A percentile compares a stretch with the other conserved stretches of the same genome.
Conservation (phyloP, 2,329 filamentous ascomycete genomes). For the Cladophialophora exuberans region DNA sequence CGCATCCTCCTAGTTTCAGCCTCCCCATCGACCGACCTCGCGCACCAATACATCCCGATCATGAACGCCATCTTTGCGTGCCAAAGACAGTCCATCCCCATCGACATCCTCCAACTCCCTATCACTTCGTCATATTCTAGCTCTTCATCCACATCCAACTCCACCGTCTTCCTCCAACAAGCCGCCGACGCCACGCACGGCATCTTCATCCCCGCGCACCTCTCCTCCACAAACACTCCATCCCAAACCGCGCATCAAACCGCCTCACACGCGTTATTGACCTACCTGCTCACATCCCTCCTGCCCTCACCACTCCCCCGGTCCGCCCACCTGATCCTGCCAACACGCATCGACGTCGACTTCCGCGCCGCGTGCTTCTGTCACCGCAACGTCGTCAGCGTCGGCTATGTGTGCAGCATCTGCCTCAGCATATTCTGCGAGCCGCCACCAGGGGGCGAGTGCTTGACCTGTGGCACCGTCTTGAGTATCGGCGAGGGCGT, state of each 20-base stretch:
- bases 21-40: conserved; percentile 83
- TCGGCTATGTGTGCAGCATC: conserved; percentile 94
- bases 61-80: conserved; percentile 99
- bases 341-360: conserved; percentile 84
- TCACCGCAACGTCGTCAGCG: conserved; percentile 85
- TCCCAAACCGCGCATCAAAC: conserved; percentile 13
- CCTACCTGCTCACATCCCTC: conserved; percentile 94
- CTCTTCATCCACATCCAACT: conserved; percentile 17
- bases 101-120: conserved; percentile 82
- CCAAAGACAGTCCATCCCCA: conserved; percentile 81
- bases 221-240: conserved; percentile 9
- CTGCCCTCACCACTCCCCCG: conserved; percentile 70
- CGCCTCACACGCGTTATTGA: conserved; percentile 72
- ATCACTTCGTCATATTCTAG: conserved; percentile 11
- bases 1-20: conserved; percentile 91
- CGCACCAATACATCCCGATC: conserved; percentile 91
- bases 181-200: conserved; percentile 75
- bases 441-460: conserved; percentile 65
- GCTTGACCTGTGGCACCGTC: conserved; percentile 80
- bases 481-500: conserved; percentile 72
- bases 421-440: conserved; percentile 92
- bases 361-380: conserved; percentile 99
- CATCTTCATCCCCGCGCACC: conserved; percentile 64
- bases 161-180: conserved; percentile 89
- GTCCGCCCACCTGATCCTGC: conserved; percentile 67